Evolutionary conservation across 305 asterid species (phyloP), one percentile per base, ranked within the genome.

Genomic region (Fraxinus nigra): DNA sequence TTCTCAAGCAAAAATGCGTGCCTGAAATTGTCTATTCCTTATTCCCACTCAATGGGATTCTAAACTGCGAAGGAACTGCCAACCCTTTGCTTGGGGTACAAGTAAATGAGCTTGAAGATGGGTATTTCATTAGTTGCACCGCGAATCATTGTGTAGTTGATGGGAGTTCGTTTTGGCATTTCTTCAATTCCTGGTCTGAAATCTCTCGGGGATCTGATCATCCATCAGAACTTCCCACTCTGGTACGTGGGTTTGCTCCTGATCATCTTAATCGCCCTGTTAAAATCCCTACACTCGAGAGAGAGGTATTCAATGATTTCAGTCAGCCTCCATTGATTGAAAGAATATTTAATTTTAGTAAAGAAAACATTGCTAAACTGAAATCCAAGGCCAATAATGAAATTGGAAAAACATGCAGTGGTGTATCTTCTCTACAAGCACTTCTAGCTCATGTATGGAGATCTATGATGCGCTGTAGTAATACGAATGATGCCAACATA

Each of bases 161-260:
- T 18, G 95, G 92, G 10, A 40, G 85, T 0, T 85, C 93, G 1
- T 88, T 87, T 73, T 91, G 92, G 95, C 89, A 89, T 78, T 90
- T 91, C 85, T 56, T 91, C 84, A 89, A 86, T 77, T 91, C 90
- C 0, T 91, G 95, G 93, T 85, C 95, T 1, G 90, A 90, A 63
- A 78, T 91, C 5, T 82, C 92, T 0, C 86, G 89, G 0, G 90
- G 93, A 0, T 18, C 2, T 0, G 72, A 61, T 1, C 20, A 28
- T 0, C 70, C 86, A 0, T 85, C 82, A 0, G 86, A 84, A 63
- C 0, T 13, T 9, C 88, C 92, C 0, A 35, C 77, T 24, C 85
- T 87, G 30, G 37, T 69, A 0, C 89, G 63, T 1, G 35, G 83
- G 24, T 51, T 78, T 40, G 78, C 89, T 11, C 24, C 54, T 1